phyloP scores from a whole-genome alignment of 2,329 filamentous ascomycete genomes.

The Fusarium sp. region DNA sequence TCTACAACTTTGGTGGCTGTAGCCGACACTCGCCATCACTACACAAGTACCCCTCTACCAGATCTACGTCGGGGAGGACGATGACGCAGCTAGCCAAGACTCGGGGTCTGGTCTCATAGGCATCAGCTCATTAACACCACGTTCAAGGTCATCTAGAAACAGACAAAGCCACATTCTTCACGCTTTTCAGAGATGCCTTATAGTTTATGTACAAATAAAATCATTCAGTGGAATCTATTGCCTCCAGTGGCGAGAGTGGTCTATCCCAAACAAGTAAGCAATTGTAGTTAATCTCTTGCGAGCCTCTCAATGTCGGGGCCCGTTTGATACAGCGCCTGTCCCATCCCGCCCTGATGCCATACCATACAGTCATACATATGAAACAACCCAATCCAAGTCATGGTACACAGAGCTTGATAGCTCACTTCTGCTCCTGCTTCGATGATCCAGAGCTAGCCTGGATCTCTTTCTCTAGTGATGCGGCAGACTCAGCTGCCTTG shows the following conservation, averaged over 20 bases:
- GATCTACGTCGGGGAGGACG: conserved; percentile 29
- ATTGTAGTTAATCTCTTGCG: conserved; percentile 37
- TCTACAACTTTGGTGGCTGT: fast-evolving
- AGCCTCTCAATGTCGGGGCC: conserved; percentile 37
- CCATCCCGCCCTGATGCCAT: conserved; percentile 47
- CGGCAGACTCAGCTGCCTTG: conserved; percentile 48
- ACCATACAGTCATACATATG: conserved; percentile 53
- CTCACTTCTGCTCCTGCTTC: conserved; percentile 53
- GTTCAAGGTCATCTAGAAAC: too few species aligned
- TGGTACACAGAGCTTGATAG: conserved; percentile 44
- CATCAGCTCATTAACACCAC: conserved; percentile 13
- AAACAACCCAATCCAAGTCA: conserved; percentile 46
- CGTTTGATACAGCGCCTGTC: conserved; percentile 50
- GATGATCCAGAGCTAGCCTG: conserved; percentile 47
- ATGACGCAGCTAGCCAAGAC: conserved; percentile 38
- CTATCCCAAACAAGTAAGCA: conserved; percentile 46
- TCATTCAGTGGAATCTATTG: conserved; percentile 52
- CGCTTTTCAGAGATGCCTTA: not conserved
- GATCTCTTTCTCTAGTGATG: conserved; percentile 44
- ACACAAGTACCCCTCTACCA: conserved; percentile 27
- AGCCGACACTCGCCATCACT: not conserved
- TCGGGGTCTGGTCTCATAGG: conserved; percentile 27
- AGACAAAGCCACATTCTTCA: not conserved
- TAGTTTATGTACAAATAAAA: conserved; percentile 46
- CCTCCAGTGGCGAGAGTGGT: conserved; percentile 50